Evolutionary conservation across 495 filamentous ascomycete species (phyloP), one percentile per base, ranked within the genome.

Genomic region (Hypoxylon fuscum): DNA sequence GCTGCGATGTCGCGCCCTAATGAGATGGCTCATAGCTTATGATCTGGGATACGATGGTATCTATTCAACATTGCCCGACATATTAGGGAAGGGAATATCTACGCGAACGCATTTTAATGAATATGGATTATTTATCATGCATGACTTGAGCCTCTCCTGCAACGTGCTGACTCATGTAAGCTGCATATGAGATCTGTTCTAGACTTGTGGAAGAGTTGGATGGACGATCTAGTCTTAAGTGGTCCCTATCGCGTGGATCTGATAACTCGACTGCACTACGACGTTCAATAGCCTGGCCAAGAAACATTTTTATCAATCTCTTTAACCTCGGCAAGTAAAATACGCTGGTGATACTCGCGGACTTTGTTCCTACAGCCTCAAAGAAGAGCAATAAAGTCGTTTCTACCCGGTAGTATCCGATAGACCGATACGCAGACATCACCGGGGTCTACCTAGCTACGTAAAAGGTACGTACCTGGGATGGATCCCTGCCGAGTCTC

Each of bases 391-490:
- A 11, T 10, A 50, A 15, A 59, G 38, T 56, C 5, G 31, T 23
- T 9, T 60, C 29, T 47, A 65, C 37, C 63, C 63, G 63, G 57
- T 43, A 66, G 57, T 66, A 66, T 56, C 59, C 59, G 59, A 27
- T 27, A 29, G 61, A 51, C 59, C 59, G 59, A 27, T 27, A 29
- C 21, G 20, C 21, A 53, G 23, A 3, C 42, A 41, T 38, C 34
- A 55, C 44, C 44, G 46, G 46, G 17, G 11, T 15, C 12, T 3
- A 38, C 14, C 17, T 35, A 43, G 12, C 31, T 40, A 41, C 57
- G 42, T 35, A 61, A 14, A 12, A 12, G 31, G 41, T 54, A 55
- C 44, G 42, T 52, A 52, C 8, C 23, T 15, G 14, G 22, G 3
- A 3, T 3, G 5, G 15, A 55, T 55, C 62, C 62, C 46, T 60